Evolutionary conservation across 148 eudicot species (phyloP).

Genomic region (Polygonum maritimum): DNA sequence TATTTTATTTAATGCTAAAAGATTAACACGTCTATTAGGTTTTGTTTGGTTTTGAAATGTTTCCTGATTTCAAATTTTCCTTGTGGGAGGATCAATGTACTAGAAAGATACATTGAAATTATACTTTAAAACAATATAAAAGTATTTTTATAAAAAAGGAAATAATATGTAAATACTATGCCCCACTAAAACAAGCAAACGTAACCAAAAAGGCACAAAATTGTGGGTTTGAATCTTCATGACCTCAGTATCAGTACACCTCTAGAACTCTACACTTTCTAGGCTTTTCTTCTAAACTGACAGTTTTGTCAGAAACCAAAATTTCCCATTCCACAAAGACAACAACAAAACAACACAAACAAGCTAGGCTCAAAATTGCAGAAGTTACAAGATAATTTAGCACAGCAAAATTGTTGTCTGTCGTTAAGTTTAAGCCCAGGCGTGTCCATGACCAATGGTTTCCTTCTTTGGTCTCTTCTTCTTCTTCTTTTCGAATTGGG

Average conservation of each 20-base stretch:
- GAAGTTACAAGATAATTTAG: neutral
- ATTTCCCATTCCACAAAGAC: neutral
- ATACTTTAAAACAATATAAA: neutral
- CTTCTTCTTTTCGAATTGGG: constrained; percentile 45
- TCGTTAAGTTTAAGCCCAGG: constrained; percentile 50
- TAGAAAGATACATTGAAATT: neutral
- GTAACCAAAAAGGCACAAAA: neutral
- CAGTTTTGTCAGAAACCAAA: neutral
- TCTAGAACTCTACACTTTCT: neutral
- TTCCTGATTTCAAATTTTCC: neutral
- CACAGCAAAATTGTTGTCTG: neutral
- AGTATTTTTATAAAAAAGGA: too few relatives aligned
- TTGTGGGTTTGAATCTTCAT: neutral
- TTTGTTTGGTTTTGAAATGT: neutral
- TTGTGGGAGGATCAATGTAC: neutral
- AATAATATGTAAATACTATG: too few relatives aligned
- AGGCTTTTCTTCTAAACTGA: neutral
- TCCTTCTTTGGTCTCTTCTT: constrained; percentile 72
- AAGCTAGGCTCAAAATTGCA: neutral
- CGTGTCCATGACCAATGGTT: constrained; percentile 58
- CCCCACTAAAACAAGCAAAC: neutral
- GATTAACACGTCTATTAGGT: neutral
- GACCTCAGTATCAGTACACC: neutral
- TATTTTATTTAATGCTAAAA: too few relatives aligned
- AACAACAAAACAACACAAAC: neutral